Evolutionary conservation across 176 grass and related monocot species (phyloP), one percentile per base, ranked within the genome.

Genomic region (Aegilops tauschii): DNA sequence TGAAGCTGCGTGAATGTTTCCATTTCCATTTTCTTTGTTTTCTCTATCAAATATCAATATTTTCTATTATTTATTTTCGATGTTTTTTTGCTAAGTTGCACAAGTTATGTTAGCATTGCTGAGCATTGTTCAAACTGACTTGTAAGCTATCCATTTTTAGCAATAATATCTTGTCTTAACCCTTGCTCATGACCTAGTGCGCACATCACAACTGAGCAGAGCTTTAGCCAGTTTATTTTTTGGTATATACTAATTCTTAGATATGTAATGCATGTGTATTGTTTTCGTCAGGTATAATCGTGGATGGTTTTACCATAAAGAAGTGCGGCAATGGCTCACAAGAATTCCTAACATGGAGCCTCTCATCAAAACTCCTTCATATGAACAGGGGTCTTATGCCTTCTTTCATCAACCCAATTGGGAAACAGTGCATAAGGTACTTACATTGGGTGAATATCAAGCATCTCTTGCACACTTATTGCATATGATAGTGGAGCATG

Each of bases 251-350:
- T 54, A 18, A 54, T 54, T 54, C 50, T 54, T 54, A 54, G 25
- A 64, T 76, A 75, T 87, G 30, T 84, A 82, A 58, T 88, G 12
- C 42, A 36, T 20, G 44, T 75, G 23, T 50, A 65, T 66, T 23
- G 4, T 82, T 81, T 65, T 70, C 47, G 9, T 69, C 83, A 99
- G 97, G 34, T 93, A 87, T 79, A 83, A 76, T 11, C 92, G 97
- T 77, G 92, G 92, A 83, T 99, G 97, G 97, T 93, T 99, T 91
- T 99, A 99, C 89, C 97, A 99, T 64, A 99, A 69, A 89, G 94
- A 96, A 76, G 37, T 81, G 66, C 69, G 83, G 54, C 61, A 90
- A 13, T 99, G 97, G 97, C 62, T 99, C 73, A 88, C 73, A 69
- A 94, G 85, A 87, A 69, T 87, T 73, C 54, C 92, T 58, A 98